Evolutionary conservation across 306 rosid species (phyloP), one percentile per base, ranked within the genome.

Genomic region (Rosa multiflora): DNA sequence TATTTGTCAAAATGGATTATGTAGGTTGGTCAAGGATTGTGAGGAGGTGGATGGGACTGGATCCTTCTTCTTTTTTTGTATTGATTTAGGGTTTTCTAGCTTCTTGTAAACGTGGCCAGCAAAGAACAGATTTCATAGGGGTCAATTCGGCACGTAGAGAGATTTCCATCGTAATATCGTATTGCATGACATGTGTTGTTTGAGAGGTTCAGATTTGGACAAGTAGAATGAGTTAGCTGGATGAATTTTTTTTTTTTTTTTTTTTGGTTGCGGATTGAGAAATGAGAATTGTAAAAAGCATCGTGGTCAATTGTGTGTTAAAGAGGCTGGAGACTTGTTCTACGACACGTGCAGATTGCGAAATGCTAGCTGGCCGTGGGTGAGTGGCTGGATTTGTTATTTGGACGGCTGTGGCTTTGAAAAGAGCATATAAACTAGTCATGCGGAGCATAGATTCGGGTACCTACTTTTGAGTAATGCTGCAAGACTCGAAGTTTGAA

Each of bases 31-130:
- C 91, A 85, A 89, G 68, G 72, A 21, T 52, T 6, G 55, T 1
- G 61, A 53, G 4, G 64, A 51, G 80, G 88, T 73, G 56, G 64
- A 80, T 67, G 74, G 75, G 74, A 82, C 77, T 82, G 76, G 85
- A 87, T 69, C 68, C 78, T 86, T 87, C 61, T 70, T 5, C 15
- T 5, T 18, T 43, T 10, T 18, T 51, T 17, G 9, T 76, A 83
- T 82, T 12, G 74, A 56, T 78, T 86, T 75, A 58, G 53, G 26
- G 78, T 84, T 49, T 21, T 71, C 56, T 8, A 67, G 20, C 21
- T n/a, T 79, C 79, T 77, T 79, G 86, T 78, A 85, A 68, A 87
- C 91, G 92, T 90, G 94, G 90, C 79, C 59, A 46, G 32, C 3
- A 4, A 9, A 2, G 0, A 43, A 14, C 52, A 6, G 0, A 4